These are phyloP conservation scores for Pseudognaphalium luteoalbum DNA, from an alignment of 129 eudicot genomes.

Conservation along the genomic window DNA sequence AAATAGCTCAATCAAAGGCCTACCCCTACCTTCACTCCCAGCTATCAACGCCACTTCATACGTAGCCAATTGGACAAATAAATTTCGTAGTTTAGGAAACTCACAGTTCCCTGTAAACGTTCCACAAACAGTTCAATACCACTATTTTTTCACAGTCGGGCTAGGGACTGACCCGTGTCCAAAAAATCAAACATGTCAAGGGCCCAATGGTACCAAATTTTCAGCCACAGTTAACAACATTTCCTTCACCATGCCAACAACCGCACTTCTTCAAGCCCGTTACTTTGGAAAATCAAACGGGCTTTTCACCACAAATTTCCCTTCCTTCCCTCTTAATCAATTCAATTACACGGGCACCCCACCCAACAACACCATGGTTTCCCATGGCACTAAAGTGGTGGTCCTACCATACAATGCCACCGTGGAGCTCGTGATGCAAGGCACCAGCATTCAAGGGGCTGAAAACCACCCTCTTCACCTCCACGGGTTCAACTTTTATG, in stretches of 20 bases:
- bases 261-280: conserved; percentile 62
- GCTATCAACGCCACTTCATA: conserved; percentile 37
- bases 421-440: conserved; percentile 64
- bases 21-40: conserved; percentile 34
- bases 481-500: conserved; percentile 59
- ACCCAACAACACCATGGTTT: conserved; percentile 64
- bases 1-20: conserved; percentile 21
- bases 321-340: conserved; percentile 32
- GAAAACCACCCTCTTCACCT: conserved; percentile 64
- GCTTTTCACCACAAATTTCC: conserved; percentile 50
- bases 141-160: conserved; percentile 42
- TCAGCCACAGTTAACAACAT: conserved; percentile 50
- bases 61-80: conserved; percentile 42
- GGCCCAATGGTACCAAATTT: conserved; percentile 59
- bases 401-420: conserved; percentile 55
- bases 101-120: conserved; percentile 35
- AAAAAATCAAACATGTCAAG: conserved; percentile 57
- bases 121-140: conserved; percentile 37
- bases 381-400: conserved; percentile 54
- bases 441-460: conserved; percentile 48
- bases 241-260: conserved; percentile 45
- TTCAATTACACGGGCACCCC: conserved; percentile 63
- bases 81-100: conserved; percentile 36
- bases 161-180: conserved; percentile 46
- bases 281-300: conserved; percentile 41